Base-by-base conservation (phyloP, 371 early-diverging fungal species). In the Encephalitozoon romaleae region DNA sequence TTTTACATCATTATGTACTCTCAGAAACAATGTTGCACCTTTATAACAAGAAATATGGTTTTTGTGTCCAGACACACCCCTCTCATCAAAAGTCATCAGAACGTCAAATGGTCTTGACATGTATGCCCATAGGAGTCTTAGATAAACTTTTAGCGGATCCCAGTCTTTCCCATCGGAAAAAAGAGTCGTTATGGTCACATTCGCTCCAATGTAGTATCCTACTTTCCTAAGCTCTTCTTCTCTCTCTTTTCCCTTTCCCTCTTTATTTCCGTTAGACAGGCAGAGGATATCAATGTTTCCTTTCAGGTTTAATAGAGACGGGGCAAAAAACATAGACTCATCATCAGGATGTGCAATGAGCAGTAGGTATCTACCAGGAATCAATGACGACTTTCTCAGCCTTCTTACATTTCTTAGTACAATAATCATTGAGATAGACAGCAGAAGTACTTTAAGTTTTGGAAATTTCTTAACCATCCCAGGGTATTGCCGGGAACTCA, bases 291-390 rank as follows among this genome's bases (percentile, higher is more conserved):
- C 67, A 75, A 45, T 86, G 54, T 23, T 84, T 78, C 64, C 64
- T 26, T 92, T 82, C 42, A 82, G 81, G 66, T 72, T 59, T 25
- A 87, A 78, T 4, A 93, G 75, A 9, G 92, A 89, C 0, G 97
- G 96, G 9, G 91, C 89, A 87, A 98, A 98, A 84, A 98, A 98
- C 94, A 96, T 93, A 84, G 92, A 92, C 82, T 98, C 99, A 86
- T 98, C 99, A 86, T 98, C 99, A 0, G 97, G 96, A 86, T 98
- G 99, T 25, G 99, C 96, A 18, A 90, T 92, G 32, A 95, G 86
- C 25, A 96, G 82, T 12, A 93, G 41, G 38, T 63, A 68, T 34
- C 74, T 71, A 1, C 49, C 52, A 26, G 49, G 38, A 43, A n/a
- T 28, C 12, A 59, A 38, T 18, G 18, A n/a, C 5, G 59, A 32